phyloP scores from a whole-genome alignment of 352 stramenopile species.

The Saprolegnia parasitica region DNA sequence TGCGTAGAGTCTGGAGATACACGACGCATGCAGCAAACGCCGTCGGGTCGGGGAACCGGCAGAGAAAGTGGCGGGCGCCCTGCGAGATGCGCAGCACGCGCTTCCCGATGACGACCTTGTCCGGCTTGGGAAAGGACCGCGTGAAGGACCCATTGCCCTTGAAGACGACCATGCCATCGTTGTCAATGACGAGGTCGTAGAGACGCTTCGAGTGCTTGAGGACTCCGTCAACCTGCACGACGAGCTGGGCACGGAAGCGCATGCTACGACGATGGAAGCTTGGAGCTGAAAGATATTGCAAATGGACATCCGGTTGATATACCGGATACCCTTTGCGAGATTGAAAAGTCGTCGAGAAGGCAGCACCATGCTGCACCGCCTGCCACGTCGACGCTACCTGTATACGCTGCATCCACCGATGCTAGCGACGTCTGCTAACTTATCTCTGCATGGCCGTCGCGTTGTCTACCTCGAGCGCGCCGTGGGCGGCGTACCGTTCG shows the following conservation, averaged over 20 bases:
- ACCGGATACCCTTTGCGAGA: too few species aligned
- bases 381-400: neutral
- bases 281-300: neutral
- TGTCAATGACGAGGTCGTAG: conserved; percentile 18
- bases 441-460: neutral
- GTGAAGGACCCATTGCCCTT: conserved; percentile 32
- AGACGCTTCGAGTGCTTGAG: conserved; percentile 25
- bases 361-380: neutral
- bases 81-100: conserved; percentile 39
- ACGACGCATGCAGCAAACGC: neutral
- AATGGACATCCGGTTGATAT: too few species aligned
- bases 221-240: conserved; percentile 19
- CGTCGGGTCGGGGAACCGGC: conserved; percentile 18
- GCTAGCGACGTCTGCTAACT: too few species aligned
- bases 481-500: neutral
- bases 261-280: conserved; percentile 16
- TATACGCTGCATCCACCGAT: neutral
- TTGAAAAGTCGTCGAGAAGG: neutral
- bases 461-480: conserved; percentile 1
- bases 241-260: conserved; percentile 20
- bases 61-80: conserved; percentile 24
- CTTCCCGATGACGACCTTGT: conserved; percentile 42
- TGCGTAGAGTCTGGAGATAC: neutral
- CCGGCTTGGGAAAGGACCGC: conserved; percentile 49
- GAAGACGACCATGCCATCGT: conserved; percentile 8